phyloP scores from a whole-genome alignment of 2,329 filamentous ascomycete genomes.

The Akanthomyces dipterigenus region DNA sequence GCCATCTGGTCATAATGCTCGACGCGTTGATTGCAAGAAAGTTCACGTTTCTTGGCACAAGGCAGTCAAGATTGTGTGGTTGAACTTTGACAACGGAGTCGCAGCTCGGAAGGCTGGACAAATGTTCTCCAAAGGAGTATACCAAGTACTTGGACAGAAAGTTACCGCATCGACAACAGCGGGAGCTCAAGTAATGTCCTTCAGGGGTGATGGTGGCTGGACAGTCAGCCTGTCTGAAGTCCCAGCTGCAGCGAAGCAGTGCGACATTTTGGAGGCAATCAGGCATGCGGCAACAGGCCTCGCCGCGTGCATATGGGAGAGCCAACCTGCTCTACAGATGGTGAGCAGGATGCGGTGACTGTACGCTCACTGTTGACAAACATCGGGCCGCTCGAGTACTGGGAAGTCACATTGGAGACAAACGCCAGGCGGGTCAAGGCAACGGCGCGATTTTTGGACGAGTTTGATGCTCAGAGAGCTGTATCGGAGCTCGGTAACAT shows the following conservation, averaged over 20 bases:
- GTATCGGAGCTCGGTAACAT: constrained; percentile 45
- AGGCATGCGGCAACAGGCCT: background rate
- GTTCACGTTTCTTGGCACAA: constrained; percentile 32
- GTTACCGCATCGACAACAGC: constrained; percentile 12
- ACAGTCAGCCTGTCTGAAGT: background rate
- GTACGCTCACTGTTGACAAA: constrained; percentile 25
- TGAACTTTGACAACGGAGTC: constrained; percentile 21
- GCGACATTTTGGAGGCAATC: background rate
- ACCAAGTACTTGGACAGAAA: constrained; percentile 17
- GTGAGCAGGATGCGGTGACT: constrained; percentile 29
- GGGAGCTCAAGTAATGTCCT: background rate
- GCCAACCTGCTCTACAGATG: background rate
- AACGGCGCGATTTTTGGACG: constrained; percentile 30
- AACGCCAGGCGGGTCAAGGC: constrained; percentile 32
- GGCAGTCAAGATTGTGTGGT: constrained; percentile 20
- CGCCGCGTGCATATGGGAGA: background rate
- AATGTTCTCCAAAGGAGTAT: constrained; percentile 18
- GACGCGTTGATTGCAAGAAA: constrained; percentile 27
- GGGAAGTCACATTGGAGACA: constrained; percentile 20
- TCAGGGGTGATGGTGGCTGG: background rate
- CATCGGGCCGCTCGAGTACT: constrained; percentile 28
- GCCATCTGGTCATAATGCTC: constrained; percentile 19
- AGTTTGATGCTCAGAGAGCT: constrained; percentile 30
- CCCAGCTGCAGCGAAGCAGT: background rate
- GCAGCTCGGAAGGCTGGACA: constrained; percentile 17